phyloP scores from a whole-genome alignment of 495 filamentous ascomycete genomes.

The Rostrohypoxylon terebratum region DNA sequence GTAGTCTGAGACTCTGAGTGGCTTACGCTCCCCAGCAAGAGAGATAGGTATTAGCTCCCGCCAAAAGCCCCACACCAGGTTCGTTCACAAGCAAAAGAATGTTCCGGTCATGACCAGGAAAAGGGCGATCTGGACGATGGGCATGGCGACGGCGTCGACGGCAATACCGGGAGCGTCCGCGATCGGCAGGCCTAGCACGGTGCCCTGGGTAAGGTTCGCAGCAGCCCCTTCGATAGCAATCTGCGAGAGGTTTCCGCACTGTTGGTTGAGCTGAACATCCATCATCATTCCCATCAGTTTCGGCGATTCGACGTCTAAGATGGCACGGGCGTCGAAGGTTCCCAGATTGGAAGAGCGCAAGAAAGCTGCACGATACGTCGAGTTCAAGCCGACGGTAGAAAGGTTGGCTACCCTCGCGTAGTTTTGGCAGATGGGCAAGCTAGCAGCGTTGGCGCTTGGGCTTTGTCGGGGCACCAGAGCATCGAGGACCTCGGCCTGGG shows the following conservation, averaged over 20 bases:
- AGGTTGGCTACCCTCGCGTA: constrained; percentile 51
- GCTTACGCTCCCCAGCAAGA: background rate
- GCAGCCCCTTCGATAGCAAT: constrained; percentile 48
- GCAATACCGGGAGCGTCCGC: constrained; percentile 28
- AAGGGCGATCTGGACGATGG: constrained; percentile 20
- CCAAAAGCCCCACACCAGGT: background rate
- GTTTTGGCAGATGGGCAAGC: constrained; percentile 31
- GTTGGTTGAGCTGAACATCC: constrained; percentile 48
- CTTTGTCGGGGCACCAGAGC: constrained; percentile 31
- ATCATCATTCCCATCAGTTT: constrained; percentile 48
- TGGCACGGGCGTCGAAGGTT: constrained; percentile 42
- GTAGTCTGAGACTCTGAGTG: background rate
- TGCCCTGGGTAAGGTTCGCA: constrained; percentile 50
- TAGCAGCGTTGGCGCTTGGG: constrained; percentile 24
- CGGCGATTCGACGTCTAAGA: constrained; percentile 47
- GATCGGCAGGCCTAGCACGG: constrained; percentile 40
- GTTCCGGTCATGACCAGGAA: constrained; percentile 35
- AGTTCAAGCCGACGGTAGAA: constrained; percentile 51
- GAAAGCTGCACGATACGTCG: constrained; percentile 52
- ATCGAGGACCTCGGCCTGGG: constrained; percentile 15
- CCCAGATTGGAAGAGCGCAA: constrained; percentile 47
- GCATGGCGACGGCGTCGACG: constrained; percentile 11
- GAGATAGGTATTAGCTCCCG: background rate
- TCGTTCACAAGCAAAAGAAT: constrained; percentile 29
- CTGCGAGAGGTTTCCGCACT: constrained; percentile 52